Evolutionary conservation across 192 early-diverging fungal species (phyloP), one percentile per base, ranked within the genome.

Genomic region (Phycomyces nitens): DNA sequence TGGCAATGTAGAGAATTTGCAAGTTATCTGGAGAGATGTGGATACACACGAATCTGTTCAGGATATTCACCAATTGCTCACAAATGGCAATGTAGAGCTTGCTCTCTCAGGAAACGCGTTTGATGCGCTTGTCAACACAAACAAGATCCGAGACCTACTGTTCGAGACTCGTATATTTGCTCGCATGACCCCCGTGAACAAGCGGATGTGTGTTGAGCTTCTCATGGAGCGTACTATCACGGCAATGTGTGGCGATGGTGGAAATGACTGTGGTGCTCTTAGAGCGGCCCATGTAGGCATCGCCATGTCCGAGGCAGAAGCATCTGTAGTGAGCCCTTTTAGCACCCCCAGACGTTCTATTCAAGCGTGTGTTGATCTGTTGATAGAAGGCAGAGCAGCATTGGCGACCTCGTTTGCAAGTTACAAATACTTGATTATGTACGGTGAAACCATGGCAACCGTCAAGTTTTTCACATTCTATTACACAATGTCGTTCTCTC

Each of bases 211-310:
- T 61, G 82, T 87, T 8, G 60, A 77, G 15, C 60, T 83, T 16
- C 77, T 84, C 54, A 86, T 88, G 84, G 77, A 80, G 51, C 62
- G 74, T 7, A 70, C 66, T 15, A 73, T 87, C 24, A 82, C 82
- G 0, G 84, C 80, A 54, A 88, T 88, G 86, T 88, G 86, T 66
- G 86, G 86, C 41, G 86, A 88, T 68, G 86, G 86, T 56, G 82
- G 81, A 2, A 88, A 88, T 63, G 86, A 88, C 58, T 83, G 84
- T 57, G 86, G 86, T 14, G 86, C 86, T 2, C 63, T 88, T 16
- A 82, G 83, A n/a, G 75, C 81, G 0, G 74, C 85, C 1, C 86
- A 88, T 56, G 83, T 78, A 22, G 86, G 86, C 14, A 71, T 88
- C 21, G 86, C 86, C 14, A 71, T 88, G 39, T 83, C 81, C 20